A percentile compares a stretch with the other conserved stretches of the same genome.
phyloP scores from a whole-genome alignment of 371 early-diverging fungal genomes.

The Mucor irregularis region DNA sequence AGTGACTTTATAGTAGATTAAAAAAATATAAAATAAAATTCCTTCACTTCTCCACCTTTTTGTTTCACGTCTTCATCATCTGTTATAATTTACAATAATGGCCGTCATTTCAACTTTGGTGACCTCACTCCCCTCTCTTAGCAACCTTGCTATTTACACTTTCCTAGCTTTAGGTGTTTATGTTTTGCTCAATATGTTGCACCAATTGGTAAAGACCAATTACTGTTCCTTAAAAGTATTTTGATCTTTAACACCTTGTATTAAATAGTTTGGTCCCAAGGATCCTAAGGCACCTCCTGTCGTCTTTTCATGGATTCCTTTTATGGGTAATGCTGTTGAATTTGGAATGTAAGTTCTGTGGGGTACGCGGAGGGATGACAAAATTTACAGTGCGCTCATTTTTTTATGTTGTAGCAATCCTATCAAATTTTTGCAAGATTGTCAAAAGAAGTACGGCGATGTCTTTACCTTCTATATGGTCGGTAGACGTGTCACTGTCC shows the following conservation, averaged over 20 bases:
- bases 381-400: neutral
- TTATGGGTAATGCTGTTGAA: constrained; percentile 85
- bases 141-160: constrained; percentile 26
- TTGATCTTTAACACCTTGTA: neutral
- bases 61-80: constrained; percentile 1
- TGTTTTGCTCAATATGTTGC: constrained; percentile 42
- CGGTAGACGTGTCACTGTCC: constrained; percentile 88
- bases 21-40: neutral
- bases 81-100: constrained; percentile 9
- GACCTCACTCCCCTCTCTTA: constrained; percentile 17
- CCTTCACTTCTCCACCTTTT: neutral
- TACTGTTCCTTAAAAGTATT: neutral
- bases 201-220: constrained; percentile 40
- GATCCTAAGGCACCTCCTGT: constrained; percentile 78
- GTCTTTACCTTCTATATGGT: constrained; percentile 92
- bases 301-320: constrained; percentile 87
- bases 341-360: constrained; percentile 72
- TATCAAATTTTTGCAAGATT: constrained; percentile 77
- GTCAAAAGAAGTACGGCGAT: constrained; percentile 81
- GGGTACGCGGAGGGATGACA: too few relatives aligned
- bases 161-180: constrained; percentile 30
- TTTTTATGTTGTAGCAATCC: constrained; percentile 58
- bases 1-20: constrained; percentile 2
- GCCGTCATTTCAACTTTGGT: constrained; percentile 27
- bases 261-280: constrained; percentile 42